phyloP scores from a whole-genome alignment of 164 flowering plant species.

The grape (Vitis vinifera) region ASM3070453v1 NC_081805.1:10481501-10482000 shows the following conservation, averaged over 20 bases:
- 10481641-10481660: conserved; percentile 10
- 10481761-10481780: conserved; percentile 8
- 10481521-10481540: not conserved
- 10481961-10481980: no score
- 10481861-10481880: not conserved
- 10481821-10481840: conserved; percentile 1
- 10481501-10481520: not conserved
- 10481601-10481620: conserved; percentile 1
- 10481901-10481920: no score
- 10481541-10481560: not conserved
- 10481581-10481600: not conserved
- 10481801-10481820: not conserved
- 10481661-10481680: conserved; percentile 1
- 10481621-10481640: conserved; percentile 5
- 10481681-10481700: conserved; percentile 1
- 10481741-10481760: conserved; percentile 8
- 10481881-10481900: no score
- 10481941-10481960: no score
- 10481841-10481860: conserved; percentile 3
- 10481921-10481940: no score
- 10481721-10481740: not conserved
- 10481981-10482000: no score
- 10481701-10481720: not conserved
- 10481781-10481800: conserved; percentile 16
- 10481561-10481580: not conserved